Evolutionary conservation across 768 basidiomycete species (phyloP).

Genomic region (Tricholoma bakamatsutake): DNA sequence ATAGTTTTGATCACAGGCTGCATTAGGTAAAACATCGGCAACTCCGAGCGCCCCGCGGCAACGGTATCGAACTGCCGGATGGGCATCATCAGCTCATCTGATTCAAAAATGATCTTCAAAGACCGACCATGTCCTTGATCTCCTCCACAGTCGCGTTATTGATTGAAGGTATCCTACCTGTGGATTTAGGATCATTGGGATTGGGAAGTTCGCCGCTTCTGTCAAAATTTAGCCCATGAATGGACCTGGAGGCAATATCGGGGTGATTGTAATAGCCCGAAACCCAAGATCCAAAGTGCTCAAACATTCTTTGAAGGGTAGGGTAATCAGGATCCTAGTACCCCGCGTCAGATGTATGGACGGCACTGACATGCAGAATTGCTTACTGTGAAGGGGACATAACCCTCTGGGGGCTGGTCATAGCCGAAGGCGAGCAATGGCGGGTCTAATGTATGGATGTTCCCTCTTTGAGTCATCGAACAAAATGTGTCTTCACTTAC

Average conservation of each 20-base stretch:
- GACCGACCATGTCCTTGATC: not conserved
- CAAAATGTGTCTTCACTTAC: constrained; percentile 14
- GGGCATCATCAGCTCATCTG: not conserved
- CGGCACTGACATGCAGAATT: not conserved
- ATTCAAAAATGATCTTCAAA: not conserved
- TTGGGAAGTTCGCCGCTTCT: not conserved
- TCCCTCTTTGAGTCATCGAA: not conserved
- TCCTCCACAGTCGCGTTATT: not conserved
- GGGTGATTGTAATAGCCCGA: constrained; percentile 24
- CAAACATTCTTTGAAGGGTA: constrained; percentile 15
- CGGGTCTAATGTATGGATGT: constrained; percentile 21
- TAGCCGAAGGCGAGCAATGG: constrained; percentile 25
- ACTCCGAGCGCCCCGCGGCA: not conserved
- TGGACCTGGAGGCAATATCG: not conserved
- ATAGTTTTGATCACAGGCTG: not conserved
- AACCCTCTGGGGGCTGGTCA: not conserved
- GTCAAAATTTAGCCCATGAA: not conserved
- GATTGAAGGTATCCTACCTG: not conserved
- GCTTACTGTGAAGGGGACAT: constrained; percentile 1
- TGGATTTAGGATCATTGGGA: not conserved
- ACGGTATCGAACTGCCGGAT: not conserved
- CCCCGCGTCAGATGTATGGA: not conserved
- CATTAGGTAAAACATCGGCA: not conserved
- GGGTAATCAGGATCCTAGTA: constrained; percentile 12
- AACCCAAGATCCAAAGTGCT: constrained; percentile 22